Evolutionary conservation across 257 asterid species (phyloP), one percentile per base, ranked within the genome.

Genomic region (Vinca minor): DNA sequence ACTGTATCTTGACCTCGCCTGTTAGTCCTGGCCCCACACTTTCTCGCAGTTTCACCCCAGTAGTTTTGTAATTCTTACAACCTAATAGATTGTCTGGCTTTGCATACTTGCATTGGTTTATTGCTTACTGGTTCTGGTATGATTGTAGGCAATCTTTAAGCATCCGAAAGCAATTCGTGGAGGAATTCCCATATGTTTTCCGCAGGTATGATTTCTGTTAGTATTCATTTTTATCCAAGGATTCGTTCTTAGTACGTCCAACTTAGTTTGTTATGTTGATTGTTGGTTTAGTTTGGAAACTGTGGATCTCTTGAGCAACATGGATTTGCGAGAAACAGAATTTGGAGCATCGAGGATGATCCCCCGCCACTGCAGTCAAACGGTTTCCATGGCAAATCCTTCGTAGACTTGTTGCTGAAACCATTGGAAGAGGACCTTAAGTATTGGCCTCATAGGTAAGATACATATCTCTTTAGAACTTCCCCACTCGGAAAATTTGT

Each of bases 111-210:
- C n/a, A n/a, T n/a, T n/a, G n/a, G n/a, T 41, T 25, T 60, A 14
- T 32, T 52, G 36, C 36, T 5, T 2, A 17, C 8, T 23, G 31
- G 31, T 21, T 28, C 17, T 61, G 7, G 4, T 58, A 25, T 69
- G 45, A 2, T 18, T 74, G 70, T 69, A 89, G 98, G 92, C 91
- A 39, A 80, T 87, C 75, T 83, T 89, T 31, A 89, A 92, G 81
- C 78, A 95, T 71, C 95, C 95, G 42, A 87, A 85, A 83, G 95
- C 87, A 42, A 81, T 86, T 84, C 79, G 96, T 38, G 98, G 98
- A 63, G 98, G 98, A 67, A 89, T 93, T 46, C 82, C 88, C 4
- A 60, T 84, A 69, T 87, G 96, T 75, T 93, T 93, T 77, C 97
- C 97, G 8, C 96, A 87, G 96, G 98, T 93, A 81, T 66, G 18